Evolutionary conservation across 768 basidiomycete genomes (phyloP), one percentile per base, ranked within the genome.

Genomic region (Saitozyma sp.): DNA sequence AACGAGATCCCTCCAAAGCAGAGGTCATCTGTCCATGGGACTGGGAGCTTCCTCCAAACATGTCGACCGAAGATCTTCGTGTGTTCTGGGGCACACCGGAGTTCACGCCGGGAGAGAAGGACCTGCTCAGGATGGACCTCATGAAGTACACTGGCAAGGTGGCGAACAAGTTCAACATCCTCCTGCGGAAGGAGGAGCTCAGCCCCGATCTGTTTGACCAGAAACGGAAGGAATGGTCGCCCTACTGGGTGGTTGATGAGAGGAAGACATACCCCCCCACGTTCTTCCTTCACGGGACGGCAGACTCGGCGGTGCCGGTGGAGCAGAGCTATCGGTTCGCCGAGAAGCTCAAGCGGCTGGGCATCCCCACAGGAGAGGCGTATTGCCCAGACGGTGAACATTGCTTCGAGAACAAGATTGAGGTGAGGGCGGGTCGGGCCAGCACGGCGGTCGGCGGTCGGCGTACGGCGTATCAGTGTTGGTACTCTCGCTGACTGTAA

Each of bases 281-380:
- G 10, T 50, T 61, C n/a, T 14, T 69, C 19, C 42, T 69, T 55
- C 67, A 69, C 42, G 67, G 67, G 6, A 49, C 54, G 9, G 42
- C 52, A 9, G 64, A 69, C 54, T 10, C 9, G 8, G 42, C 51
- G 17, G 67, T 66, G 10, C 59, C 54, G 14, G 52, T 69, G 6
- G 45, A 56, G 40, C 67, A 69, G 54, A 65, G 64, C 43, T 37
- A 56, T 6, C 39, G 42, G 3, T 62, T 69, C 29, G 61, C 52
- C 13, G 56, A 62, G n/a, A 51, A 53, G 41, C 40, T 65, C 8
- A 54, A 60, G 52, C 37, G 53, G 37, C 14, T 58, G 13, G 64
- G 61, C 3, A 45, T 57, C 41, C 37, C 43, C 8, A 51, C 62
- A 2, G 29, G 39, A 14, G 55, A 54, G 48, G 38, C 45, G 9